Evolutionary conservation across 148 eudicot species (phyloP).

Genomic region (Chenopodium album): DNA sequence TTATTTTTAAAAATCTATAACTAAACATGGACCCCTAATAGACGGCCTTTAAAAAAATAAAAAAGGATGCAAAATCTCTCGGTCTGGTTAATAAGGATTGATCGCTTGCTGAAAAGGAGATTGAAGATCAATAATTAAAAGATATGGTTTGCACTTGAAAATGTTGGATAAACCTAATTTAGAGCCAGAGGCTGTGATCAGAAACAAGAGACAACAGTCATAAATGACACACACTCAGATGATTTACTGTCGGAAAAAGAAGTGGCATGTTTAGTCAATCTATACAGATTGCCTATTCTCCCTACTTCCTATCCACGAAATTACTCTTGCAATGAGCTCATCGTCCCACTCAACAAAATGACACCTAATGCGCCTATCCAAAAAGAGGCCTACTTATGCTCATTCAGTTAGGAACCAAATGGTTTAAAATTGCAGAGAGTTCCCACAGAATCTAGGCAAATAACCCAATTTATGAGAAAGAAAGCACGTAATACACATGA

Average conservation of each 20-base stretch:
- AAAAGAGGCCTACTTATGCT: background rate
- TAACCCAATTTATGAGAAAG: background rate
- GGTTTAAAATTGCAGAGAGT: background rate
- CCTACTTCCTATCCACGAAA: background rate
- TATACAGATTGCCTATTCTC: background rate
- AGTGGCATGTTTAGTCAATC: background rate
- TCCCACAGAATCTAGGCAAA: background rate
- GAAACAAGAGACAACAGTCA: background rate
- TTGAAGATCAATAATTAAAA: background rate
- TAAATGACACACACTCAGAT: background rate
- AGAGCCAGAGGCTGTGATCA: background rate
- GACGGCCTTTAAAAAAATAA: too few species aligned
- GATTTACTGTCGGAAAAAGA: background rate
- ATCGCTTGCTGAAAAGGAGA: background rate
- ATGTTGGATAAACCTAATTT: background rate
- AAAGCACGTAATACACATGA: background rate
- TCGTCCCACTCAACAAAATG: background rate
- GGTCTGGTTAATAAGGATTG: too few species aligned
- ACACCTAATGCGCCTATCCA: background rate
- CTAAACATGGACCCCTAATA: too few species aligned
- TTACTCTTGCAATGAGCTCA: background rate
- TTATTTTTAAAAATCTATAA: too few species aligned
- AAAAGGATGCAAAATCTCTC: too few species aligned
- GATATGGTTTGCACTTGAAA: background rate
- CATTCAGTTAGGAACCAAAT: background rate